Percentiles rank a stretch among this genome's conserved stretches.
These are phyloP conservation scores for Colletotrichum ledebouriae DNA, from an alignment of 2,329 filamentous ascomycete species.

Conservation along the genomic window DNA sequence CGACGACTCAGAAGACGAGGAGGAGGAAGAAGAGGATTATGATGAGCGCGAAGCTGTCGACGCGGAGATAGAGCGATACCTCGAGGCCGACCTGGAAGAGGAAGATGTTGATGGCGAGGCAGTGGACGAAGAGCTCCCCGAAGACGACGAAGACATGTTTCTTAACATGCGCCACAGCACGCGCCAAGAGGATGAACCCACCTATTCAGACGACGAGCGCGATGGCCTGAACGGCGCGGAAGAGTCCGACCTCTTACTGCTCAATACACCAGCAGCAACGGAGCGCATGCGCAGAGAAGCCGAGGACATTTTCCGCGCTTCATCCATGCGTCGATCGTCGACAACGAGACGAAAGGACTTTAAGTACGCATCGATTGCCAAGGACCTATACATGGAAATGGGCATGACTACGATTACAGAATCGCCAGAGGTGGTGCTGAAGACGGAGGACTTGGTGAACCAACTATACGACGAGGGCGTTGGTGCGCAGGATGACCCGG, in stretches of 20 bases:
- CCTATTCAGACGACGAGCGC: conserved; percentile 47
- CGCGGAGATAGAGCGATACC: conserved; percentile 53
- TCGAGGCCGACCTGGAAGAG: conserved; percentile 52
- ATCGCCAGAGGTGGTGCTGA: conserved; percentile 77
- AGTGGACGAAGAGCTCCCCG: conserved; percentile 56
- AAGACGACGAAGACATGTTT: conserved; percentile 62
- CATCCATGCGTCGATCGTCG: conserved; percentile 59
- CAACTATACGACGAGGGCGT: conserved; percentile 74
- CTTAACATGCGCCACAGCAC: conserved; percentile 59
- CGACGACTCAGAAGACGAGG: conserved; percentile 51
- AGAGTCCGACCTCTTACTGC: conserved; percentile 66
- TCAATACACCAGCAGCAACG: conserved; percentile 68
- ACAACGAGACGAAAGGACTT: conserved; percentile 66
- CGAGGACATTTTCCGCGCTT: conserved; percentile 68
- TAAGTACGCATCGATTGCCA: conserved; percentile 78
- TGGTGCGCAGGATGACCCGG: conserved; percentile 67
- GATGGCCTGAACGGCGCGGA: conserved; percentile 46
- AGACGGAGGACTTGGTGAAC: conserved; percentile 79
- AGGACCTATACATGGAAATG: conserved; percentile 73
- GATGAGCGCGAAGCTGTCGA: conserved; percentile 49
- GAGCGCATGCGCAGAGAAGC: conserved; percentile 67
- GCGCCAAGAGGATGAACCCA: conserved; percentile 46
- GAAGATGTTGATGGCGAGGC: conserved; percentile 54
- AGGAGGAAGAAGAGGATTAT: conserved; percentile 48
- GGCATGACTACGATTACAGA: conserved; percentile 75